phyloP scores from a whole-genome alignment of 140 eudicot species.

The Ambrosia hybrid region DNA sequence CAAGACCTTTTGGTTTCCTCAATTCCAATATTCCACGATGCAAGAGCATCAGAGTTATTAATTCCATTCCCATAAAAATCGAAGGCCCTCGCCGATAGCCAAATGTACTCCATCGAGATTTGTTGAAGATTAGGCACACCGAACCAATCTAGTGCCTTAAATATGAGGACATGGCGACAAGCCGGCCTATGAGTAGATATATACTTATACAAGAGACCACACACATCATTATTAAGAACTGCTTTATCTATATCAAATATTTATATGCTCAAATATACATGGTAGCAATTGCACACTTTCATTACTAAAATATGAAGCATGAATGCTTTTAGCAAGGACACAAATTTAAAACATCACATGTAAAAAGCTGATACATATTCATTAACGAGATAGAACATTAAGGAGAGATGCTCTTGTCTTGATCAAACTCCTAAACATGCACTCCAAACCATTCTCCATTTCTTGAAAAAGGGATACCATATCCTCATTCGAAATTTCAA shows the following conservation, averaged over 20 bases:
- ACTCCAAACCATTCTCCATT: slow-evolving; percentile 23
- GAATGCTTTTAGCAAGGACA: slow-evolving; percentile 8
- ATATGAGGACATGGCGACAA: not conserved
- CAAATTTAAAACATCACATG: not conserved
- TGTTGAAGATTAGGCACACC: too few species aligned
- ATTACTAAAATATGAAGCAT: slow-evolving; percentile 18
- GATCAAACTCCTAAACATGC: slow-evolving; percentile 24
- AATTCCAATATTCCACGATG: too few species aligned
- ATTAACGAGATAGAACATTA: slow-evolving; percentile 19
- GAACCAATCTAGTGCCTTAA: too few species aligned
- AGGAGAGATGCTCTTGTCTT: slow-evolving; percentile 16
- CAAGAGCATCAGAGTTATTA: too few species aligned
- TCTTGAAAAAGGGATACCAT: slow-evolving; percentile 20
- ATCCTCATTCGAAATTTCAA: slow-evolving; percentile 15
- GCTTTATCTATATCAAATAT: not conserved
- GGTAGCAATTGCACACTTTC: slow-evolving; percentile 21
- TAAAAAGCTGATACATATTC: not conserved
- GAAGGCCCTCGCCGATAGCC: too few species aligned
- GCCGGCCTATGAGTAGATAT: not conserved
- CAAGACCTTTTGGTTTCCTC: too few species aligned
- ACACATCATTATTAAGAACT: not conserved
- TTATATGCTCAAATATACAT: slow-evolving; percentile 15
- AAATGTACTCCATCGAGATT: too few species aligned
- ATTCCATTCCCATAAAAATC: too few species aligned
- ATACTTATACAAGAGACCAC: not conserved